phyloP scores from a whole-genome alignment of 305 asterid species.

The Withania somnifera region DNA sequence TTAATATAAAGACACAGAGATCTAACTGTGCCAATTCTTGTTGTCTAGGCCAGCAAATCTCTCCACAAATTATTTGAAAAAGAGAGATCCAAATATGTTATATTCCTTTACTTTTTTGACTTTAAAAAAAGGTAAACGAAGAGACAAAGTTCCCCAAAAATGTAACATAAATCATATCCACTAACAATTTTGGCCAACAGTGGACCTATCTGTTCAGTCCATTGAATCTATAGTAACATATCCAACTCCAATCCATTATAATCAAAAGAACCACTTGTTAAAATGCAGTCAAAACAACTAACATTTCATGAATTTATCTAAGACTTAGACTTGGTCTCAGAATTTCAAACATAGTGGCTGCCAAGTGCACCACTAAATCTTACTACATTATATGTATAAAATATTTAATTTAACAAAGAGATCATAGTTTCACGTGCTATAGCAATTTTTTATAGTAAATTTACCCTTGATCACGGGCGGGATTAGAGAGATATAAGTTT shows the following conservation, averaged over 20 bases:
- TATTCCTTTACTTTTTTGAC: neutral
- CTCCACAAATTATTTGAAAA: neutral
- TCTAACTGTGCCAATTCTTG: no score
- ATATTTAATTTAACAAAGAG: no score
- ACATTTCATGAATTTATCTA: neutral
- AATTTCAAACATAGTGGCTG: neutral
- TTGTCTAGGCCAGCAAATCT: no score
- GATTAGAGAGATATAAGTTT: no score
- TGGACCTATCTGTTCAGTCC: slow-evolving; percentile 9
- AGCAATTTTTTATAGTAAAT: no score
- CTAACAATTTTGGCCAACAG: neutral
- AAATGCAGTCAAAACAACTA: no score
- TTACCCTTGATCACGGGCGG: no score
- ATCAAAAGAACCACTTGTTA: neutral
- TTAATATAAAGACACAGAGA: no score
- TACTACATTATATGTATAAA: no score
- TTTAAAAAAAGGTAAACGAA: neutral
- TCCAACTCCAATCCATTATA: slow-evolving; percentile 14
- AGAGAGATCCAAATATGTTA: neutral
- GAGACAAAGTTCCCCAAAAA: neutral
- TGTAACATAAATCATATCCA: neutral
- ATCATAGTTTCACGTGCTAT: no score
- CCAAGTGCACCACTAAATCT: no score
- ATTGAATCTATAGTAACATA: slow-evolving; percentile 11
- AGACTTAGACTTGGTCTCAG: neutral